phyloP scores from a whole-genome alignment of 768 basidiomycete genomes.

The Mrakia hoshinonis region DNA sequence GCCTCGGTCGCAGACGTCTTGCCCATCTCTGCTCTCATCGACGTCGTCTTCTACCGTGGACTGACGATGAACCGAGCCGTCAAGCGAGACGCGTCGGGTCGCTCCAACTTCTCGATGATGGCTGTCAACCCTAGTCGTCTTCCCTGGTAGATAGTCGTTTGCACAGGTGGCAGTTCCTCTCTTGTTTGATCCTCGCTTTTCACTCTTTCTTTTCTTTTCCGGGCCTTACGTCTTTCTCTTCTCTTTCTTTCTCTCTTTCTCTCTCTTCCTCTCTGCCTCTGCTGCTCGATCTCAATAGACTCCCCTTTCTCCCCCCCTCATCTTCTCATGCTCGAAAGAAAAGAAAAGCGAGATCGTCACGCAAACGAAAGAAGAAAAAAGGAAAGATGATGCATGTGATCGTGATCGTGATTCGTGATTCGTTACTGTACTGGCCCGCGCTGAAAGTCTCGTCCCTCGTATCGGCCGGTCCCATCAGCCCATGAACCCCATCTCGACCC shows the following conservation, averaged over 20 bases:
- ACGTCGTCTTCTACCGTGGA: constrained; percentile 98
- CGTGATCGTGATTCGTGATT: too few species aligned
- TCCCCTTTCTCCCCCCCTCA: neutral
- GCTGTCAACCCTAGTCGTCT: constrained; percentile 47
- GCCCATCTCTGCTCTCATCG: constrained; percentile 86
- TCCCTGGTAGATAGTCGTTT: constrained; percentile 4
- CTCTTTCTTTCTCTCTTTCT: neutral
- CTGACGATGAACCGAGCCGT: constrained; percentile 99
- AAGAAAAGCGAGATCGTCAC: too few species aligned
- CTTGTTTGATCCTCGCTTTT: neutral
- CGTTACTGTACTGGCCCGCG: too few species aligned
- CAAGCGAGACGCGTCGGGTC: constrained; percentile 82
- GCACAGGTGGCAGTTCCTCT: neutral
- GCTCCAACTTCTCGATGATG: constrained; percentile 97
- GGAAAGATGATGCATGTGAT: too few species aligned
- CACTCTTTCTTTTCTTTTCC: neutral
- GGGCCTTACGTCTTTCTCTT: neutral
- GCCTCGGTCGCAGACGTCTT: constrained; percentile 96
- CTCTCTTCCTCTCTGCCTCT: neutral
- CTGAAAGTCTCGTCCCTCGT: too few species aligned
- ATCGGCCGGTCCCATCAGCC: too few species aligned
- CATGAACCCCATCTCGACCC: too few species aligned
- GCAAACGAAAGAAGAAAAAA: too few species aligned
- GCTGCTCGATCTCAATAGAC: neutral
- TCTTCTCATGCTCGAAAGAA: neutral